phyloP scores from a whole-genome alignment of 306 rosid species.

The Aeschynomene evenia region DNA sequence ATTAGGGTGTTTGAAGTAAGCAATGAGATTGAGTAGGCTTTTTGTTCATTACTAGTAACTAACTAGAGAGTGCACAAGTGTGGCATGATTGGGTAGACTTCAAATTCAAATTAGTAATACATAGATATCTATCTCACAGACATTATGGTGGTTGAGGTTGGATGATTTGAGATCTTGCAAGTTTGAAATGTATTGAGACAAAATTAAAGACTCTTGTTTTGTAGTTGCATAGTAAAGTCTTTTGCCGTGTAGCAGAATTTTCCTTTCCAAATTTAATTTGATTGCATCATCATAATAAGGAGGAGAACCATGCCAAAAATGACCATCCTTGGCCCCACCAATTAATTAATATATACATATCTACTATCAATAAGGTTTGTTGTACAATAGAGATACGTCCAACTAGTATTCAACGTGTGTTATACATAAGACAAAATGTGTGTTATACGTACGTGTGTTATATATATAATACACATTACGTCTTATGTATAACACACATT shows the following conservation, averaged over 20 bases:
- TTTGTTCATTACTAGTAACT: no score
- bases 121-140: no score
- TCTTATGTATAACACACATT: no score
- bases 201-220: slow-evolving; percentile 27
- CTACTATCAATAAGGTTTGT: no score
- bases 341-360: no score
- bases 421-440: no score
- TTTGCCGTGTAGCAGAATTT: slow-evolving; percentile 19
- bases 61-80: not conserved
- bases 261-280: slow-evolving; percentile 28
- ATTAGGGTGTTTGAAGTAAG: not conserved
- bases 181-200: slow-evolving; percentile 29
- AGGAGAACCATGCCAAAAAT: slow-evolving; percentile 26
- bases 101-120: slow-evolving; percentile 31
- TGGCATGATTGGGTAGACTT: not conserved
- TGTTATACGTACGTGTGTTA: no score
- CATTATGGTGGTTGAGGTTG: slow-evolving; percentile 24
- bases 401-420: no score
- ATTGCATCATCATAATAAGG: slow-evolving; percentile 34
- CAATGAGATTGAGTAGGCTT: not conserved
- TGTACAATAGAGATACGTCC: no score
- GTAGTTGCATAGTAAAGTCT: slow-evolving; percentile 20
- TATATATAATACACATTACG: no score
- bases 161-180: slow-evolving; percentile 33
- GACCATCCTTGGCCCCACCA: slow-evolving; percentile 33